A percentile compares a stretch with the other conserved stretches of the same genome.
These are phyloP conservation scores for Sherardia arvensis DNA, from an alignment of 257 asterid genomes.

Conservation along the genomic window DNA sequence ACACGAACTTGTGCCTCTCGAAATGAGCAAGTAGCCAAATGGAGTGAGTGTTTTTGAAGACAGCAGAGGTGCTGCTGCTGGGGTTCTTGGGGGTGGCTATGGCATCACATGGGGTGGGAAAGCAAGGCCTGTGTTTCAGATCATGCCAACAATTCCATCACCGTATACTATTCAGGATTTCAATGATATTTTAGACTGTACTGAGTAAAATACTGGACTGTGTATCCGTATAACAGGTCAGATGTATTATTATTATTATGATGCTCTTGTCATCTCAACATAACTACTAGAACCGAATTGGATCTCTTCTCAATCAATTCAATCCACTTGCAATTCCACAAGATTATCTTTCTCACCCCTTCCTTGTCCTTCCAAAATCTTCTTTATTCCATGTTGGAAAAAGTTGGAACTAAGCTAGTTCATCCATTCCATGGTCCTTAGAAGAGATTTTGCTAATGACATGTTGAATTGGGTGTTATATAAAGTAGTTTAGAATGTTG, in stretches of 20 bases:
- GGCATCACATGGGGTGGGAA: constrained; percentile 67
- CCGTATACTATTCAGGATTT: no score
- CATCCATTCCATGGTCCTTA: background rate
- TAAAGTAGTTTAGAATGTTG: no score
- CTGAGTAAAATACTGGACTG: no score
- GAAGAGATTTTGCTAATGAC: no score
- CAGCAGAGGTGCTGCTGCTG: constrained; percentile 43
- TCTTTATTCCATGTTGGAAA: background rate
- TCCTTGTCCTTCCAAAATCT: constrained; percentile 7
- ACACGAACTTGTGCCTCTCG: constrained; percentile 32
- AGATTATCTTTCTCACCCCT: constrained; percentile 31
- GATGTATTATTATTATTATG: no score
- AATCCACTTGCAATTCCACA: constrained; percentile 38
- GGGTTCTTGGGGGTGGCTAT: constrained; percentile 14
- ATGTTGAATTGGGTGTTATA: no score
- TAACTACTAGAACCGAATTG: constrained; percentile 29
- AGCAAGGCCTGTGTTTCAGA: constrained; percentile 19
- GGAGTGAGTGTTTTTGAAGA: constrained; percentile 25
- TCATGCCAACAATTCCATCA: constrained; percentile 39
- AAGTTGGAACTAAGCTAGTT: background rate
- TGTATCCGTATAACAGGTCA: no score
- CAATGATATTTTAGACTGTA: no score
- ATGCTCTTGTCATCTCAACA: constrained; percentile 38
- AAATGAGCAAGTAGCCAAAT: constrained; percentile 42
- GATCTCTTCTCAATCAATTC: constrained; percentile 41